Percentiles rank a stretch among this genome's conserved stretches.
phyloP scores from a whole-genome alignment of 805 yeast genomes.

The Hagleromyces aurorensis region DNA sequence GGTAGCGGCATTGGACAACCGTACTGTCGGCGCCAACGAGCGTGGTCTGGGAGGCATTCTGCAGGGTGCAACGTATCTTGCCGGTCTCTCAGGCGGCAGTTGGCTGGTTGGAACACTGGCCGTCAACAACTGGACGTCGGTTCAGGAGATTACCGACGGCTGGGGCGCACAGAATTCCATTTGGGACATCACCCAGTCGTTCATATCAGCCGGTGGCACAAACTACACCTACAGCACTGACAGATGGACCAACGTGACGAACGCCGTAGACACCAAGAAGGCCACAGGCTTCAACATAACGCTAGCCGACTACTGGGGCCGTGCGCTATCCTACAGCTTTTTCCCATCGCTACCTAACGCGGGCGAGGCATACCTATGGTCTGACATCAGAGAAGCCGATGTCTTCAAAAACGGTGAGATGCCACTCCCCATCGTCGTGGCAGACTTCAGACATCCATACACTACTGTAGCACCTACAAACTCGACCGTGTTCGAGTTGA shows the following conservation, averaged over 20 bases:
- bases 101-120: slow-evolving; percentile 71
- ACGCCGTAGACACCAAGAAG: slow-evolving; percentile 44
- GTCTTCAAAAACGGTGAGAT: slow-evolving; percentile 52
- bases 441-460: slow-evolving; percentile 61
- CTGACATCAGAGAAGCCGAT: slow-evolving; percentile 50
- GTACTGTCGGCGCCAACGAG: slow-evolving; percentile 48
- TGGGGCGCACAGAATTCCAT: slow-evolving; percentile 35
- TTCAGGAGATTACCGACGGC: slow-evolving; percentile 47
- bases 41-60: slow-evolving; percentile 67
- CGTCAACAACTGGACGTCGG: slow-evolving; percentile 64
- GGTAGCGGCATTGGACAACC: slow-evolving; percentile 64
- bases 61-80: slow-evolving; percentile 59
- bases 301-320: slow-evolving; percentile 74
- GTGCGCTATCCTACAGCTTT: slow-evolving; percentile 65
- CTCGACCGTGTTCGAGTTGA: slow-evolving; percentile 59
- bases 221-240: slow-evolving; percentile 43
- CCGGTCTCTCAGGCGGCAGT: slow-evolving; percentile 80
- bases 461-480: slow-evolving; percentile 48
- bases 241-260: slow-evolving; percentile 47
- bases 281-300: slow-evolving; percentile 63
- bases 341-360: slow-evolving; percentile 53
- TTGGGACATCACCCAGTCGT: slow-evolving; percentile 63
- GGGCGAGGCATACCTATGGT: slow-evolving; percentile 55
- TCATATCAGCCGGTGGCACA: slow-evolving; percentile 55
- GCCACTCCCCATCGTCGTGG: slow-evolving; percentile 67